Evolutionary conservation across 2,329 filamentous ascomycete genomes (phyloP), one percentile per base, ranked within the genome.

Genomic region (Lachnellula hyalina): DNA sequence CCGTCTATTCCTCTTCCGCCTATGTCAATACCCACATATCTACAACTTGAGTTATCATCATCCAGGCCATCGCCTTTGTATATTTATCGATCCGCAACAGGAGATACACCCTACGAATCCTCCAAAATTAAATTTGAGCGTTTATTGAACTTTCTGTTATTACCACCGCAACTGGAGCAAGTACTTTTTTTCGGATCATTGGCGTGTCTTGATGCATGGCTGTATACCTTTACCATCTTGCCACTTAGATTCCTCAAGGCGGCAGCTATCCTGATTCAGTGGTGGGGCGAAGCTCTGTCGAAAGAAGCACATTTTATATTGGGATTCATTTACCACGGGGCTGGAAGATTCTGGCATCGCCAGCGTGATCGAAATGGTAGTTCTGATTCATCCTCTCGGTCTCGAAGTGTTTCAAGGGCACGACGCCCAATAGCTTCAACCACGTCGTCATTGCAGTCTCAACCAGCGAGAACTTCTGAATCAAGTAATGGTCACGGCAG

Each of bases 181-280:
- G 87, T 92, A 0, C 79, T 99, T 5, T 84, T 85, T 56, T 97
- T 99, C 72, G 94, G 94, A 6, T 86, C 89, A 0, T 73, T 97
- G 35, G 92, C 93, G 6, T 99, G 94, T 72, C 77, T 99, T 5
- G 94, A 99, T 70, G 89, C 93, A 1, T 99, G 93, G 91, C 81
- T 99, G 1, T 94, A 96, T 73, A 95, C 90, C 0, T 95, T 99
- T 65, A 99, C 94, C 0, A 96, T 99, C 45, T 76, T 99, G 0
- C 94, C 94, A 0, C 79, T 99, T 56, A 83, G 94, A 2, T 97
- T 99, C 64, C 71, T 88, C 52, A 87, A 92, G 55, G 93, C 94
- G 1, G 65, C 93, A 0, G 83, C 83, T 19, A 84, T 97, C 2
- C 74, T 99, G 25, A 70, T 84, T 9, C 80, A 82, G 57, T 97